Conservation (phyloP, 371 early-diverging fungal species). For the Mucor irregularis region DNA sequence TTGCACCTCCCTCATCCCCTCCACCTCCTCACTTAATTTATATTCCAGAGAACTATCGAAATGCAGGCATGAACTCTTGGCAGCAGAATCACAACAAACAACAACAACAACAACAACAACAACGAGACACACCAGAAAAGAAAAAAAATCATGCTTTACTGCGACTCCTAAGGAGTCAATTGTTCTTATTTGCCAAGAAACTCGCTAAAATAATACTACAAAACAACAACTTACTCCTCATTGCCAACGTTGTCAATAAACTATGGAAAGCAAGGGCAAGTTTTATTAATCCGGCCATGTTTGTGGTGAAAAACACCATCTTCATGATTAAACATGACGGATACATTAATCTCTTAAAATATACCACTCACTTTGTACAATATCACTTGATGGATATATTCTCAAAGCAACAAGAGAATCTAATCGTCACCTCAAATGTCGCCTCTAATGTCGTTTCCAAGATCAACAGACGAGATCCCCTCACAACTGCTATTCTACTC, state of each 20-base stretch:
- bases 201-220: constrained; percentile 1
- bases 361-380: background rate
- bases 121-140: background rate
- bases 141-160: background rate
- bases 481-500: background rate
- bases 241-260: background rate
- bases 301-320: background rate
- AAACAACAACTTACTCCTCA: constrained; percentile 10
- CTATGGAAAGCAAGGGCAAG: constrained; percentile 1
- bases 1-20: background rate
- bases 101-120: background rate
- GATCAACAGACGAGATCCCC: background rate
- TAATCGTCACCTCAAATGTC: too few relatives aligned
- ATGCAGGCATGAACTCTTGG: background rate
- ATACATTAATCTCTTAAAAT: background rate
- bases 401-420: background rate
- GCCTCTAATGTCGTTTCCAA: too few relatives aligned
- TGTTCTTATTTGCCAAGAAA: constrained; percentile 5
- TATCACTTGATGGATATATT: background rate
- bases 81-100: background rate
- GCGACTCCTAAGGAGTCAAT: background rate
- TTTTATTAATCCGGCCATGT: background rate
- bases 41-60: background rate
- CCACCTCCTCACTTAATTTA: constrained; percentile 1
- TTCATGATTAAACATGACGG: background rate